Percentiles rank a stretch among this genome's conserved stretches.
Evolutionary conservation across 1,284 basidiomycete genomes (phyloP).

Genomic region (Inonotus obliquus): DNA sequence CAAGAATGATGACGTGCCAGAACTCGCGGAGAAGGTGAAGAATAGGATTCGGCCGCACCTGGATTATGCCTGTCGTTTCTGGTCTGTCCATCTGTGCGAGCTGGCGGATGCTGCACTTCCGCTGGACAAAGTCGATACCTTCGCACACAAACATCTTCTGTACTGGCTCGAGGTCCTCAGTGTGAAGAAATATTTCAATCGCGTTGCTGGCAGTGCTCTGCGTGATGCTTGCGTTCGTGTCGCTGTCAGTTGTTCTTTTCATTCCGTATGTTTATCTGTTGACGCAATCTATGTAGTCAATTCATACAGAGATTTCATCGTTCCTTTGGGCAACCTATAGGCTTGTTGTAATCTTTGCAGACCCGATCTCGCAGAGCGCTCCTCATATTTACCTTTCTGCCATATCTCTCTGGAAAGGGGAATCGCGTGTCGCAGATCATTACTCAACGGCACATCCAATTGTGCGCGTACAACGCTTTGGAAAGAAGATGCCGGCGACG

Average conservation of each 20-base stretch:
- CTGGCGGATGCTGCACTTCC: background rate
- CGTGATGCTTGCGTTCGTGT: background rate
- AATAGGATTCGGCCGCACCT: background rate
- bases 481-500: background rate
- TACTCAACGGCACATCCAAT: background rate
- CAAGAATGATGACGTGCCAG: background rate
- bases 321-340: background rate
- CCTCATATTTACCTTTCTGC: background rate
- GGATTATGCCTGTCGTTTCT: background rate
- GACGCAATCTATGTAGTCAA: background rate
- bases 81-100: background rate
- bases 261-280: background rate
- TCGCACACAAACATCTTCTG: background rate
- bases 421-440: background rate
- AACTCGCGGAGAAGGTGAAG: background rate
- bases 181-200: background rate
- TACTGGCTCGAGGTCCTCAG: background rate
- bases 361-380: background rate
- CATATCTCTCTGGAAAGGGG: background rate
- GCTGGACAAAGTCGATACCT: background rate
- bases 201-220: background rate
- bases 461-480: background rate
- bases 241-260: background rate
- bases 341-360: background rate
- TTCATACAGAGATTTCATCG: background rate